Conservation (phyloP, 768 basidiomycete genomes). For the Termitomyces eurrhizus region DNA sequence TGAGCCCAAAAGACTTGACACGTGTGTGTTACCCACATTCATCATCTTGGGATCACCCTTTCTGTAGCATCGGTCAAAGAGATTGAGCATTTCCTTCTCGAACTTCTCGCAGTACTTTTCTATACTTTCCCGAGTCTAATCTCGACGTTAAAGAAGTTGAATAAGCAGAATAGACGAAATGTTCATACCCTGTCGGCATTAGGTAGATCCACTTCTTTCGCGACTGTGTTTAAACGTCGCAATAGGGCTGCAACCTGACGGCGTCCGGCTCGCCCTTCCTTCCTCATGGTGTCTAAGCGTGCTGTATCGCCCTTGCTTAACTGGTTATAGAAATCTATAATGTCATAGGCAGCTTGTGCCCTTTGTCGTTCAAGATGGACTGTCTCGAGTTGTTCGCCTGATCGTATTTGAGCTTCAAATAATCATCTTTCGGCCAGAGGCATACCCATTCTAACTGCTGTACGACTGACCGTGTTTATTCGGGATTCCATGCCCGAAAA, state of each 20-base stretch:
- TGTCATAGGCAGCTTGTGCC: slow-evolving; percentile 90
- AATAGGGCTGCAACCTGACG: slow-evolving; percentile 85
- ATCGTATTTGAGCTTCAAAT: slow-evolving; percentile 5
- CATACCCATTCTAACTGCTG: slow-evolving; percentile 90
- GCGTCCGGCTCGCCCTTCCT: slow-evolving; percentile 86
- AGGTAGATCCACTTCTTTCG: slow-evolving; percentile 90
- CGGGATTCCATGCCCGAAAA: slow-evolving; percentile 87
- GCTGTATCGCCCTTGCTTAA: slow-evolving; percentile 80
- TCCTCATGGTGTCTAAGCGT: slow-evolving; percentile 71
- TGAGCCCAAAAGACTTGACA: not conserved
- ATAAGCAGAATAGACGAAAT: not conserved
- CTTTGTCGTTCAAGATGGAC: slow-evolving; percentile 89
- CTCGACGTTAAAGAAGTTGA: not conserved
- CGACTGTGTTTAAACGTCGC: slow-evolving; percentile 79
- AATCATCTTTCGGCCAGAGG: not conserved
- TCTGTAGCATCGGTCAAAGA: slow-evolving; percentile 94
- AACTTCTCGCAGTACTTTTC: slow-evolving; percentile 98
- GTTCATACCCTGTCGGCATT: slow-evolving; percentile 67
- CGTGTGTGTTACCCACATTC: slow-evolving; percentile 58
- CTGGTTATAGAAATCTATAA: slow-evolving; percentile 93
- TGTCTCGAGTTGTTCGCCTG: slow-evolving; percentile 94
- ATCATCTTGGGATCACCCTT: slow-evolving; percentile 99
- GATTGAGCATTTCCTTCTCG: slow-evolving; percentile 95
- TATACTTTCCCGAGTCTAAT: slow-evolving; percentile 82
- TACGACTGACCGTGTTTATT: slow-evolving; percentile 91